Base-by-base conservation (phyloP, 2,329 filamentous ascomycete species). In the Incumbomyces delicatus region DNA sequence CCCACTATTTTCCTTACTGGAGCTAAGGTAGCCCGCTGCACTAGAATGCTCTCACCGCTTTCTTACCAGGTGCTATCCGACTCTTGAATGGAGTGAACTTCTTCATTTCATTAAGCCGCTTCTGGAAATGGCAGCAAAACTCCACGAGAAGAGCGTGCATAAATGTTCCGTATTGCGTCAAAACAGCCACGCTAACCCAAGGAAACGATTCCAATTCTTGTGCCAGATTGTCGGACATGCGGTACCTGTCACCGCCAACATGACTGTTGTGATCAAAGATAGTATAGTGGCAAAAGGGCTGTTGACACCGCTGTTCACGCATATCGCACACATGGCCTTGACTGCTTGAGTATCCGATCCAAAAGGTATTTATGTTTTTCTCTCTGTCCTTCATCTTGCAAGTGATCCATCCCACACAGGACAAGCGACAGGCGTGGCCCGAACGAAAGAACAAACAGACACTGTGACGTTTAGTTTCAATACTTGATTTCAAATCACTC, bases 271-370 rank as follows among this genome's bases (percentile, higher is more conserved):
- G 17, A 17, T 13, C 33, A 11, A 37, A 35, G 16, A 36, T 38
- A 17, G 42, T 29, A 45, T 45, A 38, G 42, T 38, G 42, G 42
- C 42, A 35, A 45, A 42, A n/a, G 34, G 38, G 34, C 33, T 45
- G 14, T 30, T 38, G 33, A 38, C 42, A 45, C 33, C 42, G 42
- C 18, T 34, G 13, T 32, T n/a, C 8, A 22, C 18, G 22, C 31
- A 43, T 27, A 27, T 34, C 12, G 30, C 14, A 29, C 14, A 20
- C 30, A 38, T 30, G 22, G 42, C n/a, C 17, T 16, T 16, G 33
- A 30, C 30, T 33, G 16, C 11, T 16, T 43, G 12, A 18, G 29
- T 18, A 20, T 34, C 16, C 14, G 11, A 7, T 12, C 11, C 12
- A 16, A 6, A 37, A 37, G 42, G 18, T 45, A 45, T 45, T 45